Base-by-base conservation (phyloP, 345 rosid genomes). In the Lepidium aucheri region DNA sequence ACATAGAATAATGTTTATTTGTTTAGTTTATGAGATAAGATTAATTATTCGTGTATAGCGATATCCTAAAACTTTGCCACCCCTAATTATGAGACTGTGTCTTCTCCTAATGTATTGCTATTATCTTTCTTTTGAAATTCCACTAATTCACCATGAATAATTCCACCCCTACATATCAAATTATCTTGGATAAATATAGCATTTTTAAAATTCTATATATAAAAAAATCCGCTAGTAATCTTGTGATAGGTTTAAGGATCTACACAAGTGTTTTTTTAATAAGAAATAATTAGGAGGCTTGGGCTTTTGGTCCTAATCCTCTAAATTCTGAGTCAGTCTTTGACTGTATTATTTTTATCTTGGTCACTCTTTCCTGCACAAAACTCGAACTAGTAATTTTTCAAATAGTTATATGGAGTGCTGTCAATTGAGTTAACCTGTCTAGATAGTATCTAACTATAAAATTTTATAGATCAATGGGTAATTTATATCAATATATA, bases 11-110 rank as follows among this genome's bases (percentile, higher is more conserved):
- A 66, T 55, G 30, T 68, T 30, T 61, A 22, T 45, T 61, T 17
- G 46, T n/a, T 28, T 59, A 9, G 44, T 55, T 45, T 28, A 45
- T 40, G 53, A 22, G 83, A 81, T 78, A 79, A 74, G 43, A 20
- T 68, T 54, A 24, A 72, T 63, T 67, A 63, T 63, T 60, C 13
- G 14, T 49, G 13, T 56, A 63, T 54, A 62, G 42, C 57, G 75
- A 70, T 63, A 36, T 39, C 50, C 12, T 28, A 43, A 63, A 70
- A 70, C 49, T 41, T 70, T 53, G 32, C 55, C 14, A 57, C 74
- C 68, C 55, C 20, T 43, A 43, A 24, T 41, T 7, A 20, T 36
- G 53, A 41, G 67, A 57, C 45, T 22, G 3, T 47, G 58, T 58
- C 50, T 30, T 10, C 43, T 59, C 66, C 9, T 59, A 30, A 28